These are phyloP conservation scores for Postia placenta DNA, from an alignment of 768 basidiomycete genomes.

Conservation along the genomic window DNA sequence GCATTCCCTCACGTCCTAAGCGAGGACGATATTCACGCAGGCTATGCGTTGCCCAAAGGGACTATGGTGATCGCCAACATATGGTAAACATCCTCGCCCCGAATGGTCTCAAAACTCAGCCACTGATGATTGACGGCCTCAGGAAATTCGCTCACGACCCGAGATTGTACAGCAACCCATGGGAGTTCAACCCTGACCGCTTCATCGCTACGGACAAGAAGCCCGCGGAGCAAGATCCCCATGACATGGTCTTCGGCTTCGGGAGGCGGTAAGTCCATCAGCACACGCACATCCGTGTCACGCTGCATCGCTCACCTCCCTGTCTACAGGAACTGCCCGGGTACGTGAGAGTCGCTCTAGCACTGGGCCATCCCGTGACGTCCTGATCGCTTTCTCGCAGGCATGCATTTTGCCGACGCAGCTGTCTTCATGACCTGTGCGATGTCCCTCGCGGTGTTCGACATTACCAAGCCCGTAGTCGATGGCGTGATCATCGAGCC, in stretches of 20 bases:
- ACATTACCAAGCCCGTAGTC: slow-evolving; percentile 22
- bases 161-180: slow-evolving; percentile 26
- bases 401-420: slow-evolving; percentile 25
- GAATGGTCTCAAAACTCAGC: no score
- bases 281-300: background rate
- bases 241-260: slow-evolving; percentile 23
- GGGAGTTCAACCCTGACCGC: slow-evolving; percentile 28
- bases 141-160: slow-evolving; percentile 28
- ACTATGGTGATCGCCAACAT: slow-evolving; percentile 35
- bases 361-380: background rate
- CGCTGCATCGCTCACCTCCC: background rate
- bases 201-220: slow-evolving; percentile 18
- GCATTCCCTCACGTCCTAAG: slow-evolving; percentile 23
- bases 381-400: slow-evolving; percentile 9
- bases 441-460: slow-evolving; percentile 28
- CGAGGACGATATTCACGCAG: slow-evolving; percentile 57
- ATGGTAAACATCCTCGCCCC: slow-evolving; percentile 19
- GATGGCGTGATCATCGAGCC: slow-evolving; percentile 23
- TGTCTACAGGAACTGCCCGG: slow-evolving; percentile 15
- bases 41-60: slow-evolving; percentile 54
- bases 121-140: background rate
- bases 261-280: slow-evolving; percentile 21
- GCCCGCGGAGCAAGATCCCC: slow-evolving; percentile 20
- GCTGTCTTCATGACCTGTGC: slow-evolving; percentile 24
- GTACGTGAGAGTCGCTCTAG: slow-evolving; percentile 2